Percentiles rank a stretch among this genome's conserved stretches.
phyloP scores from a whole-genome alignment of 2,329 filamentous ascomycete species.

The Fusarium udum region DNA sequence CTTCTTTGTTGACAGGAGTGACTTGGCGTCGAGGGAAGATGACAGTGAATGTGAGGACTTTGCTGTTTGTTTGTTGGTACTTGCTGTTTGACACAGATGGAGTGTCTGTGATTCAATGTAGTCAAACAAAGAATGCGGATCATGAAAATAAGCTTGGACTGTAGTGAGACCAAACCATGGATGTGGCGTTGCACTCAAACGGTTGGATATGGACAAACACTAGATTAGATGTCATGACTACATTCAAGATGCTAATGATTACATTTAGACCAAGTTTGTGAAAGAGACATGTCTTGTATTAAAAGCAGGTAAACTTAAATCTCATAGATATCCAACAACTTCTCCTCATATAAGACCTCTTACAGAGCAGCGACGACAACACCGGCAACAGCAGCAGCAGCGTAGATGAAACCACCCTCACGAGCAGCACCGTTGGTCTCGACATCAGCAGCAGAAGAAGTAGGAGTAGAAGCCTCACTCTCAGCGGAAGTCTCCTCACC shows the following conservation, averaged over 20 bases:
- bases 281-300: constrained; percentile 16
- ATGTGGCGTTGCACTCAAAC: neutral
- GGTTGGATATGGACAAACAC: neutral
- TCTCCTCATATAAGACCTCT: neutral
- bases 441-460: constrained; percentile 1
- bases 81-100: neutral
- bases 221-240: neutral
- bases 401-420: constrained; percentile 44
- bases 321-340: neutral
- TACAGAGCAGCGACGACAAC: constrained; percentile 45
- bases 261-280: neutral
- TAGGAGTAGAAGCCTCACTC: neutral
- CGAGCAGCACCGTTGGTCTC: constrained; percentile 37
- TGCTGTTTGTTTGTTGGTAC: neutral
- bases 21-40: neutral
- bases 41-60: neutral
- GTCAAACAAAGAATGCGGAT: neutral
- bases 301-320: constrained; percentile 22
- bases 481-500: neutral
- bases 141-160: neutral
- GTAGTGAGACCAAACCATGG: neutral
- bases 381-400: constrained; percentile 45
- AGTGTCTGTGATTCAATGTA: neutral
- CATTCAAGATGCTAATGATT: neutral
- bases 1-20: neutral